phyloP scores from a whole-genome alignment of 768 basidiomycete species.

The Phylloporus rhodoxanthus region DNA sequence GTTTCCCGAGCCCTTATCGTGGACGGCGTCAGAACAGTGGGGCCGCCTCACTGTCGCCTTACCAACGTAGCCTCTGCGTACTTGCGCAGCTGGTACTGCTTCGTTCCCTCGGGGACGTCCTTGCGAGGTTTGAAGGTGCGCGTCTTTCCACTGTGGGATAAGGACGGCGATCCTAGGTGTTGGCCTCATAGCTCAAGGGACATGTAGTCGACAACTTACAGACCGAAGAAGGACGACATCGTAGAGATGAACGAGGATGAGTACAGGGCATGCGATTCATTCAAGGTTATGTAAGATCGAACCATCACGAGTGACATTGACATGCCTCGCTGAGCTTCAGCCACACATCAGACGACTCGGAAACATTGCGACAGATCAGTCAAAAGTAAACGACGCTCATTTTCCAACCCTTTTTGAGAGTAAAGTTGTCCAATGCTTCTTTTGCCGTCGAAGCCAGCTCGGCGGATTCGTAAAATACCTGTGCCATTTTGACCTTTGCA shows the following conservation, averaged over 20 bases:
- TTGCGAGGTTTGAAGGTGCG: slow-evolving; percentile 96
- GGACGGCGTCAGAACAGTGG: slow-evolving; percentile 10
- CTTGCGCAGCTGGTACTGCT: slow-evolving; percentile 96
- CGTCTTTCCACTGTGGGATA: slow-evolving; percentile 67
- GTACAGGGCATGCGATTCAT: slow-evolving; percentile 9
- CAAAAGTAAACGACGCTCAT: slow-evolving; percentile 73
- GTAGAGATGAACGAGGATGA: slow-evolving; percentile 12
- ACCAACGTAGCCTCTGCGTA: slow-evolving; percentile 95
- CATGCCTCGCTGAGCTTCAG: background rate
- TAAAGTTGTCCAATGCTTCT: slow-evolving; percentile 79
- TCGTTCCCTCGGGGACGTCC: slow-evolving; percentile 92
- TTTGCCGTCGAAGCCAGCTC: slow-evolving; percentile 74
- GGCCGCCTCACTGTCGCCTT: slow-evolving; percentile 6
- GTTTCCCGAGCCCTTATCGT: slow-evolving; percentile 84
- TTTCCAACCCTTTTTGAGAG: slow-evolving; percentile 79
- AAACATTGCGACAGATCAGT: slow-evolving; percentile 15
- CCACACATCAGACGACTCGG: slow-evolving; percentile 30
- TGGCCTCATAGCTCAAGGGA: slow-evolving; percentile 8
- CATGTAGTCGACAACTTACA: slow-evolving; percentile 45
- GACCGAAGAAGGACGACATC: slow-evolving; percentile 87
- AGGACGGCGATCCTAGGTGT: slow-evolving; percentile 6
- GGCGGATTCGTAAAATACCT: slow-evolving; percentile 70
- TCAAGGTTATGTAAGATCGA: slow-evolving; percentile 1
- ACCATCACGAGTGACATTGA: background rate
- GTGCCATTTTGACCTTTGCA: slow-evolving; percentile 70